Percentiles rank a stretch among this genome's conserved stretches.
Evolutionary conservation across 2,329 filamentous ascomycete genomes (phyloP).

Genomic region (Aspergillus japonicus): DNA sequence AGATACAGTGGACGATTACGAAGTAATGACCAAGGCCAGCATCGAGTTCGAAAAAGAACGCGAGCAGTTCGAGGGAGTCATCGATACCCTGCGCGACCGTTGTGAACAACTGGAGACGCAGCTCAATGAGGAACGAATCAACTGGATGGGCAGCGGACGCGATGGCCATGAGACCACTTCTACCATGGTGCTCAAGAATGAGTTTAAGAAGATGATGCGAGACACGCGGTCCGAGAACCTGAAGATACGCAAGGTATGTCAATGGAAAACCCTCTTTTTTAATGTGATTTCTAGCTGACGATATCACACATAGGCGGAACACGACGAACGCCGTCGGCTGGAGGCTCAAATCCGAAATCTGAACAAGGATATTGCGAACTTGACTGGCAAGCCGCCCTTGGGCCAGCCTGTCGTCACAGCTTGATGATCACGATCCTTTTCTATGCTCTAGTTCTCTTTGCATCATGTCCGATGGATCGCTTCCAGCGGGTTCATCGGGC

Average conservation of each 20-base stretch:
- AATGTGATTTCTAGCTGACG: constrained; percentile 18
- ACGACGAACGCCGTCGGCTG: constrained; percentile 68
- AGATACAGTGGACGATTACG: constrained; percentile 68
- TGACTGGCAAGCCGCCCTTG: constrained; percentile 33
- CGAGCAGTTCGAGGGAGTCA: constrained; percentile 60
- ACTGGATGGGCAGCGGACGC: constrained; percentile 57
- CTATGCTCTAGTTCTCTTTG: background rate
- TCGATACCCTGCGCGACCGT: constrained; percentile 64
- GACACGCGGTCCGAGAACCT: constrained; percentile 66
- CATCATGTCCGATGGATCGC: background rate
- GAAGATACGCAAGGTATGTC: constrained; percentile 65
- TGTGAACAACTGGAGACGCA: constrained; percentile 63
- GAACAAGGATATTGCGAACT: constrained; percentile 41
- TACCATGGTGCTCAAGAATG: constrained; percentile 67
- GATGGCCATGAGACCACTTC: constrained; percentile 58
- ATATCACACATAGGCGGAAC: constrained; percentile 56
- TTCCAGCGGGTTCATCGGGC: background rate
- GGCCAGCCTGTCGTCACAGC: constrained; percentile 35
- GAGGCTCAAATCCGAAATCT: constrained; percentile 60
- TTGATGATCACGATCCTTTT: constrained; percentile 34
- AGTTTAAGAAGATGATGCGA: constrained; percentile 80
- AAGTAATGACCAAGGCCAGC: constrained; percentile 66
- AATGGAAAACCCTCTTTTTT: background rate
- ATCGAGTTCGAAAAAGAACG: constrained; percentile 72
- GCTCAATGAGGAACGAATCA: constrained; percentile 66